Base-by-base conservation (phyloP, 2,329 filamentous ascomycete genomes). In the Trichoderma sp. region DNA sequence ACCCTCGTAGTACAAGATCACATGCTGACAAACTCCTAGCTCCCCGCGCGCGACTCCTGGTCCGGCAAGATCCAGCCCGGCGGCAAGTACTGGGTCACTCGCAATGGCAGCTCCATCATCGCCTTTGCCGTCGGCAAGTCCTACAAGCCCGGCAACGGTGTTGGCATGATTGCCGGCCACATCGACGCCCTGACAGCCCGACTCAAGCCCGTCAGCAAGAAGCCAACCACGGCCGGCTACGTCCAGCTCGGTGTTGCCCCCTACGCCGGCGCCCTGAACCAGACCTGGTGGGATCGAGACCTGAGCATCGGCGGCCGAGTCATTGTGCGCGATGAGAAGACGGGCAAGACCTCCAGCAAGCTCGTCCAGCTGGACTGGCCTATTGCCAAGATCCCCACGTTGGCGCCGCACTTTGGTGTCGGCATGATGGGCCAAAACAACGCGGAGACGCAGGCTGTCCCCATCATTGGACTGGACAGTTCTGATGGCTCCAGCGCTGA, bases 271-370 rank as follows among this genome's bases (percentile, higher is more conserved):
- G 95, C 88, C 1, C 86, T 98, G 77, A 97, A 95, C 82, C 88
- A 89, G 77, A 98, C 97, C 1, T 98, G 97, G 97, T 98, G 95
- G 96, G 97, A 98, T 84, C 91, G 97, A 50, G 97, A 99, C 83
- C 89, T 99, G 69, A 93, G 94, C 78, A 93, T 98, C 80, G 97
- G 95, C 78, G 97, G 97, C 53, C 89, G 95, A 62, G 96, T 98
- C 4, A 88, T 98, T 66, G 92, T 98, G 63, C 93, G 92, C 78
- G 92, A 98, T 79, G 83, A 88, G 5, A 85, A 87, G 65, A 90
- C 91, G 3, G 93, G 93, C 79, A 97, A 96, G 88, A 94, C 97
- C 45, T 88, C 89, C 27, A 92, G 90, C 35, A 94, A 92, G 86
- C 88, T 98, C 63, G 95, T 98, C 77, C 97, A 97, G 86, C 88